These are phyloP conservation scores for Rhodomyrtus tomentosa DNA, from an alignment of 345 rosid species.

Conservation along the genomic window DNA sequence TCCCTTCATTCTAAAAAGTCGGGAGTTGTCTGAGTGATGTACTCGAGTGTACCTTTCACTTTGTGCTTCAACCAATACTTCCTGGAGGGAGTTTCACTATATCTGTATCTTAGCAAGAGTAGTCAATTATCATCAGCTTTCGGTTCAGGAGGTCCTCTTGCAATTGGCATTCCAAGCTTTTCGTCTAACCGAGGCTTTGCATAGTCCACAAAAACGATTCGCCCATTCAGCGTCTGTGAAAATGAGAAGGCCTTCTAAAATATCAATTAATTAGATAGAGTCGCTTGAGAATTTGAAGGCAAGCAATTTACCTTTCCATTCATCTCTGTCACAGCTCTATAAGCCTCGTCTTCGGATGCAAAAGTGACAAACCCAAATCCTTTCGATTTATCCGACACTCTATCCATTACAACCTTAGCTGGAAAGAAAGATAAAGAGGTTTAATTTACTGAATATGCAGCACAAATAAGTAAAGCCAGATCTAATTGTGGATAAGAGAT, in stretches of 20 bases:
- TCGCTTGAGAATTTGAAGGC: not conserved
- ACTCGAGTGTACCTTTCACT: not conserved
- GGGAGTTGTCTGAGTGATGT: not conserved
- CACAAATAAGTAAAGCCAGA: not conserved
- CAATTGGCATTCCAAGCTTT: constrained; percentile 44
- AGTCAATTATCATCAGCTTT: not conserved
- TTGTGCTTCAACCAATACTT: not conserved
- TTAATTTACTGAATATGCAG: not conserved
- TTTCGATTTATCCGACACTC: constrained; percentile 54
- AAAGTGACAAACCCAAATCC: constrained; percentile 86
- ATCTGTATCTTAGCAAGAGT: not conserved
- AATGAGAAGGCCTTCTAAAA: not conserved
- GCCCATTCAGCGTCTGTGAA: constrained; percentile 50
- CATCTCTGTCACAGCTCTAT: constrained; percentile 42
- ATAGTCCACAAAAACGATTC: constrained; percentile 54
- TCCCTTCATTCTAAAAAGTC: not conserved
- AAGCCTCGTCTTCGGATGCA: constrained; percentile 72
- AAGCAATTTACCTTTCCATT: constrained; percentile 49
- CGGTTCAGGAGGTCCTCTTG: constrained; percentile 73
- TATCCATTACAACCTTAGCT: constrained; percentile 61
- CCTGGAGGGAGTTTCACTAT: not conserved
- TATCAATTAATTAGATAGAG: not conserved
- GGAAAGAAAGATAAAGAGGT: not conserved
- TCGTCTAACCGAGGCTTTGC: constrained; percentile 42
- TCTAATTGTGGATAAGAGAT: not conserved